phyloP scores from a whole-genome alignment of 2,329 filamentous ascomycete species.

The Tympanopsis confertula region DNA sequence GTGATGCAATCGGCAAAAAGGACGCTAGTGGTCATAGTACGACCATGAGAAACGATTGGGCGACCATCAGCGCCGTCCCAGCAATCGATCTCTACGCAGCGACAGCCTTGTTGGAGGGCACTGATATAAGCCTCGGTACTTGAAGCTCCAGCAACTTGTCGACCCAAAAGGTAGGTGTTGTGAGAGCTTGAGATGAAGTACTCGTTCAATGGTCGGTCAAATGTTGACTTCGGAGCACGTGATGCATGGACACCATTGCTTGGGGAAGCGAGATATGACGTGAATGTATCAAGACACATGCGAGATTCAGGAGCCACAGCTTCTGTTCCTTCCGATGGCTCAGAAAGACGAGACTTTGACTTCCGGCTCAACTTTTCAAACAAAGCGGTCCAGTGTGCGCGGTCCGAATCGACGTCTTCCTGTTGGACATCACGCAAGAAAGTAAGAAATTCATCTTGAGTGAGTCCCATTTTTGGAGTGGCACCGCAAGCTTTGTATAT shows the following conservation, averaged over 20 bases:
- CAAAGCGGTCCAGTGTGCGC: constrained; percentile 54
- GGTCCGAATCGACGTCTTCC: constrained; percentile 61
- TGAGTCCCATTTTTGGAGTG: constrained; percentile 53
- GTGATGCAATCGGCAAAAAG: constrained; percentile 82
- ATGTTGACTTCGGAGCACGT: constrained; percentile 45
- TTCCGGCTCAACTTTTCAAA: constrained; percentile 62
- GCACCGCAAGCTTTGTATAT: constrained; percentile 56
- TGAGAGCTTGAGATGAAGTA: constrained; percentile 98
- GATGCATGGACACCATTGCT: constrained; percentile 58
- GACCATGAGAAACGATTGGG: constrained; percentile 82
- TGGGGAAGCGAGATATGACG: constrained; percentile 64
- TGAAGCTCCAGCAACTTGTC: constrained; percentile 79
- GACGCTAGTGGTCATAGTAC: constrained; percentile 78
- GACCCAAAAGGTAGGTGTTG: constrained; percentile 89
- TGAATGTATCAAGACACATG: constrained; percentile 71
- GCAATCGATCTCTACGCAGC: constrained; percentile 94
- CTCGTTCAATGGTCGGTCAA: constrained; percentile 82
- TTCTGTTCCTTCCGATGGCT: constrained; percentile 27
- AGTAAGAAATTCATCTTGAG: constrained; percentile 57
- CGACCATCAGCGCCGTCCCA: constrained; percentile 87
- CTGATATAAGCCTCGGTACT: constrained; percentile 93
- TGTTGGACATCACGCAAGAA: constrained; percentile 68
- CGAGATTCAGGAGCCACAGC: constrained; percentile 16
- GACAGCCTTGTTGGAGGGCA: constrained; percentile 76
- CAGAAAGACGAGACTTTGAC: constrained; percentile 33